A percentile compares a stretch with the other conserved stretches of the same genome.
These are phyloP conservation scores for Tuber indicum DNA, from an alignment of 495 filamentous ascomycete species.

Conservation along the genomic window DNA sequence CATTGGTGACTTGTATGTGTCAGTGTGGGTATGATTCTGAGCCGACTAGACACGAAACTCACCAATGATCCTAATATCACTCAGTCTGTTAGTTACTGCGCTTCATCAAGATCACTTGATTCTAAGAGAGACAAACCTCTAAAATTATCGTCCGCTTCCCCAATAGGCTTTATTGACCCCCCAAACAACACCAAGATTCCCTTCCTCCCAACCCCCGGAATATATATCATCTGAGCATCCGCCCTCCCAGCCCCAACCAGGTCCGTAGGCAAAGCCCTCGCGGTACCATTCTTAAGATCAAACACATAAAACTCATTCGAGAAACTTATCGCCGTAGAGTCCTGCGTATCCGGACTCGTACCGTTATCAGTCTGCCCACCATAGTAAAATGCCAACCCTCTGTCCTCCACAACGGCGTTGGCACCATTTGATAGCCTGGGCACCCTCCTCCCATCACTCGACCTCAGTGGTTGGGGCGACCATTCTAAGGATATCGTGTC, in stretches of 20 bases:
- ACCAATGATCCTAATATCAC: background rate
- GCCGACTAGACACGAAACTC: background rate
- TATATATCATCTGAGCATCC: slow-evolving; percentile 27
- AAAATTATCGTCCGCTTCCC: background rate
- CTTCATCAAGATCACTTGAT: background rate
- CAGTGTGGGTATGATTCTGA: background rate
- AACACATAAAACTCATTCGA: slow-evolving; percentile 26
- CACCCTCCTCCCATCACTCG: background rate
- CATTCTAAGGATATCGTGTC: background rate
- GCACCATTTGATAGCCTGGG: slow-evolving; percentile 26
- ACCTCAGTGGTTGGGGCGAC: slow-evolving; percentile 14
- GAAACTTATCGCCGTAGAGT: slow-evolving; percentile 15
- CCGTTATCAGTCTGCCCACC: slow-evolving; percentile 25
- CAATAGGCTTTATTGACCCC: slow-evolving; percentile 3
- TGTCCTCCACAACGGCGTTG: slow-evolving; percentile 19
- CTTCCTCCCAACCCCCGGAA: slow-evolving; percentile 19
- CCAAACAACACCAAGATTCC: slow-evolving; percentile 21
- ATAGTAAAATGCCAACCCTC: slow-evolving; percentile 25
- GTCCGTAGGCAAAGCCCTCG: slow-evolving; percentile 21
- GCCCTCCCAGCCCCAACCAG: slow-evolving; percentile 19
- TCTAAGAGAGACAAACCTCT: background rate
- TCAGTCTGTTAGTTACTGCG: background rate
- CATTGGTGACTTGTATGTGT: slow-evolving; percentile 16
- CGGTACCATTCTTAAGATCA: slow-evolving; percentile 22
- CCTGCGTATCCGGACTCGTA: slow-evolving; percentile 12